Base-by-base conservation (phyloP, 345 rosid species). In the Eucalyptus caleyi region DNA sequence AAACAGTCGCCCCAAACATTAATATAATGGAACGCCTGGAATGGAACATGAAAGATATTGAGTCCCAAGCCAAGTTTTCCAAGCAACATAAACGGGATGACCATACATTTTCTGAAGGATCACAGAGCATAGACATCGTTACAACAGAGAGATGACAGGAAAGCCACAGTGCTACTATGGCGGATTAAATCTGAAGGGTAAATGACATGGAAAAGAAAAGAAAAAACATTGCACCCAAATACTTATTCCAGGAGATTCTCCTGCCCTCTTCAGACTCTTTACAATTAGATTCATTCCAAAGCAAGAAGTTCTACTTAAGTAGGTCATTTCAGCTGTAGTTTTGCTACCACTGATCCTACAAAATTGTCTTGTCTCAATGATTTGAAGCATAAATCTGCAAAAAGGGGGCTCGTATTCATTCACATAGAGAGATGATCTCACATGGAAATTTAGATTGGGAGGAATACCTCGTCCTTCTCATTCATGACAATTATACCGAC, bases 401-500 rank as follows among this genome's bases (percentile, higher is more conserved):
- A 11, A 72, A 86, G 26, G 16, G 27, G 42, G 27, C 8, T 49
- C 51, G 37, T 9, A 65, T 30, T 40, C 60, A 27, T 47, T 53
- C 65, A 3, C 47, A 16, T 32, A 80, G n/a, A 89, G 89, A 88
- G 88, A 89, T 18, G 32, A 86, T 37, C 32, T 59, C 27, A n/a
- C 30, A 30, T 8, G 37, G 51, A 62, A 86, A 60, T 62, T n/a
- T 13, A 34, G 60, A 81, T 19, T 18, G 16, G 53, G 26, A 88
- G 60, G 34, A 90, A 45, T 91, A 97, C 99, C 99, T 97, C 99
- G 87, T 94, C 94, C 30, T 95, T 94, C 59, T 93, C 90, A 88
- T 97, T 96, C 93, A 96, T 92, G 87, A 96, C 98, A 91, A 97
- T 94, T 23, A 98, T 96, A 54, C 96, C 97, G 6, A 97, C 87